Conservation (phyloP, 2,329 filamentous ascomycete genomes). For the Magnaporthiopsis poae region DNA sequence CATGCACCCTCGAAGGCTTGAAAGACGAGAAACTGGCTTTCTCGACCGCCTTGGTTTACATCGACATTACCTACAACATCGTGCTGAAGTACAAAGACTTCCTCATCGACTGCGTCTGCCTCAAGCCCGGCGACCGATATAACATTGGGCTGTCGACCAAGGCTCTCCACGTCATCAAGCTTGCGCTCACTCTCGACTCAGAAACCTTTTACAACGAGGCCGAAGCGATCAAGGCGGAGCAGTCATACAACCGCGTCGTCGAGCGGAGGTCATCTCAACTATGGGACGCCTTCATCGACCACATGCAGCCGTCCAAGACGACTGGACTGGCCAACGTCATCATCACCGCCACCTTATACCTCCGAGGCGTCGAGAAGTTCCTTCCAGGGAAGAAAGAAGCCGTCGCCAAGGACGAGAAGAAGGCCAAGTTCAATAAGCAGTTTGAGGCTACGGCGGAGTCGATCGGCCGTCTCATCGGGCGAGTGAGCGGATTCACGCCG, state of each 20-base stretch:
- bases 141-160: constrained; percentile 43
- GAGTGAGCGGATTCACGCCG: constrained; percentile 65
- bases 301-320: constrained; percentile 56
- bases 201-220: constrained; percentile 61
- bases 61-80: constrained; percentile 56
- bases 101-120: constrained; percentile 44
- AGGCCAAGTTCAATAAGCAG: constrained; percentile 67
- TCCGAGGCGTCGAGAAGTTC: constrained; percentile 70
- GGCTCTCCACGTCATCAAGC: constrained; percentile 55
- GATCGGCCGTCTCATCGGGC: constrained; percentile 66
- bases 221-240: constrained; percentile 50
- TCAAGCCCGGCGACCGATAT: constrained; percentile 34
- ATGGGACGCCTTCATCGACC: constrained; percentile 66
- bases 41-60: constrained; percentile 37
- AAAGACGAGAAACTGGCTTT: constrained; percentile 28
- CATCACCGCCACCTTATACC: constrained; percentile 56
- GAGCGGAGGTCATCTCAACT: constrained; percentile 63
- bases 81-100: constrained; percentile 53
- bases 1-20: constrained; percentile 47
- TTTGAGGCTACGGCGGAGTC: constrained; percentile 46
- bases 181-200: constrained; percentile 60
- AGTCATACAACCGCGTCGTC: constrained; percentile 55
- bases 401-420: constrained; percentile 31
- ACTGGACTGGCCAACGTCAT: constrained; percentile 59
- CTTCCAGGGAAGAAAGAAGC: constrained; percentile 39